These are phyloP conservation scores for Ustilaginoidea virens DNA, from an alignment of 2,329 filamentous ascomycete species.

Conservation along the genomic window DNA sequence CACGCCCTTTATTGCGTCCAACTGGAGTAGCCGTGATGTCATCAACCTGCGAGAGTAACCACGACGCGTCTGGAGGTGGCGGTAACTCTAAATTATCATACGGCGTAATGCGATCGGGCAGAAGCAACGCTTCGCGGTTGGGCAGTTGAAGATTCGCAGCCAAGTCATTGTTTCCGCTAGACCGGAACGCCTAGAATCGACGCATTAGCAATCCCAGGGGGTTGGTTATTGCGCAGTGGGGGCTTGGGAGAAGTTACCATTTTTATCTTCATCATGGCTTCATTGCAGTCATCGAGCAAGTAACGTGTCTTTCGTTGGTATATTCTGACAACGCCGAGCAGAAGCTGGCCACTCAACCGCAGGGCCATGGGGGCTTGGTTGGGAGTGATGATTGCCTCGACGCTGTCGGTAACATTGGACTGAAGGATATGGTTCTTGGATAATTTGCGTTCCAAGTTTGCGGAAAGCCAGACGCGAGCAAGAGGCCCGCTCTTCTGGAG, in stretches of 20 bases:
- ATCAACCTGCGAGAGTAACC: slow-evolving; percentile 64
- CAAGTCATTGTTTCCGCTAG: slow-evolving; percentile 87
- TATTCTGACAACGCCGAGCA: slow-evolving; percentile 91
- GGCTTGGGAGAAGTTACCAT: slow-evolving; percentile 47
- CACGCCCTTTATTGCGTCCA: slow-evolving; percentile 41
- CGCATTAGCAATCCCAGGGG: neutral
- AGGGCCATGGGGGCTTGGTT: slow-evolving; percentile 90
- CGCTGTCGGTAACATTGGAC: slow-evolving; percentile 86
- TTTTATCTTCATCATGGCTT: slow-evolving; percentile 94
- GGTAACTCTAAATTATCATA: slow-evolving; percentile 66
- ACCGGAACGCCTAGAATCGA: slow-evolving; percentile 64
- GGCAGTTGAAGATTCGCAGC: slow-evolving; percentile 68
- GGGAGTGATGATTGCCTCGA: slow-evolving; percentile 86
- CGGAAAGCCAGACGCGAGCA: slow-evolving; percentile 94
- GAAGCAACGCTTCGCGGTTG: slow-evolving; percentile 71
- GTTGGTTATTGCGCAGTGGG: neutral
- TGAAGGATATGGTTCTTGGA: slow-evolving; percentile 93
- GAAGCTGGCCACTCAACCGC: slow-evolving; percentile 80
- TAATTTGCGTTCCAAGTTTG: slow-evolving; percentile 95
- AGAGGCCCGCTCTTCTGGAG: slow-evolving; percentile 93
- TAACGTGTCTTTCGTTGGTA: slow-evolving; percentile 97
- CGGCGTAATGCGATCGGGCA: slow-evolving; percentile 86
- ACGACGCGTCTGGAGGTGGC: slow-evolving; percentile 75
- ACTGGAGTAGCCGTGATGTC: slow-evolving; percentile 37
- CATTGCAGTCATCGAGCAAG: slow-evolving; percentile 90